Base-by-base conservation (phyloP, 2,329 filamentous ascomycete genomes). In the Colletotrichum sp. region DNA sequence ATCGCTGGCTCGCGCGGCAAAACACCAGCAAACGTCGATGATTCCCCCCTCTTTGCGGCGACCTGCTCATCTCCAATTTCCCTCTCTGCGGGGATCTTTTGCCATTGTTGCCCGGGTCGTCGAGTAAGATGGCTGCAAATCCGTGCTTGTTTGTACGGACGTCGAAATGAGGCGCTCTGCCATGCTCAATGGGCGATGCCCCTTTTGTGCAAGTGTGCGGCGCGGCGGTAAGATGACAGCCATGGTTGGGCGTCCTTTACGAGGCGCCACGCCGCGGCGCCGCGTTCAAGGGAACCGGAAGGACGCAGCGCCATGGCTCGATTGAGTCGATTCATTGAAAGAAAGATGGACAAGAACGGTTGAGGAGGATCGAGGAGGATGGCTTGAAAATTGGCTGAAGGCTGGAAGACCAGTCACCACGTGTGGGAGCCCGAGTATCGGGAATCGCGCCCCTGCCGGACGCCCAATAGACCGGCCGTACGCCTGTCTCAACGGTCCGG, bases 391-490 rank as follows among this genome's bases (percentile, higher is more conserved):
- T 33, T 54, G 67, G 9, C 24, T 29, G 8, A 34, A 70, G 36
- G 69, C 34, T 47, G 66, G 36, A 29, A 36, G 8, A 12, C 21
- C 62, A 55, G 33, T 34, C 8, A 34, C 43, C 43, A n/a, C 43
- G 43, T n/a, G 43, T 51, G 43, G 43, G 27, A 62, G 31, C 31
- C 43, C 43, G 63, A 72, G 34, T 38, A 34, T 33, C 59, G 70
- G 63, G 58, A 72, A 43, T 38, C 38, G 24, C 66, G 70, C 64
- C 70, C 70, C 57, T 64, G 59, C 36, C 66, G 66, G 63, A 24
- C 31, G 66, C 66, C 36, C 24, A 21, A 43, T 61, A 43, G 24
- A 21, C 59, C 51, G 66, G 47, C 38, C 34, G 47, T 13, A 43
- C 21, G 66, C 58, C 65, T 51, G 33, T 13, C 29, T 58, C n/a